Evolutionary conservation across 2,329 filamentous ascomycete genomes (phyloP), one percentile per base, ranked within the genome.

Genomic region (Sporothrix schenckii): DNA sequence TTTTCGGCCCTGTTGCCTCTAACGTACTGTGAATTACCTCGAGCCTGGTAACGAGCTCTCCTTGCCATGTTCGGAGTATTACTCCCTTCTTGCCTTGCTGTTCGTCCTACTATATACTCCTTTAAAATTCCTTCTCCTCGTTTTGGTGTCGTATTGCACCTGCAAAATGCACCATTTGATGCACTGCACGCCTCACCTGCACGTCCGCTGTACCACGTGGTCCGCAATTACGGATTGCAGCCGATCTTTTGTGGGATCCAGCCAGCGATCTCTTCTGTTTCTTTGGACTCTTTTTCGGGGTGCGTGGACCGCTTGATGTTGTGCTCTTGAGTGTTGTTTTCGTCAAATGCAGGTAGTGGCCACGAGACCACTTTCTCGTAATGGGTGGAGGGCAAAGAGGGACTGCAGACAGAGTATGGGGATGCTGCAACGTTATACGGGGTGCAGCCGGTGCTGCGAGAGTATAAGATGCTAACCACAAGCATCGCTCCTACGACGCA

Each of bases 281-380:
- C 44, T 49, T 19, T 49, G 16, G 13, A 16, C 16, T 49, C 14
- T 19, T 19, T 49, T 49, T 2, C 14, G 13, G 9, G 27, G n/a
- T 27, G 2, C 13, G 19, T 34, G 34, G 34, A 34, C 34, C 34
- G 34, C 21, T 49, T 49, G 2, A n/a, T 52, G 44, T 21, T 39
- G 4, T 54, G 34, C n/a, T n/a, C 49, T 52, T 10, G 16, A n/a
- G 6, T 34, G 34, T 5, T 34, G 34, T 3, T 53, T 30, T 27
- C 30, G 4, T 11, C 24, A 60, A 58, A 71, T 65, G 69, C 58
- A 71, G 56, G 39, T 68, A 68, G 14, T 71, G 69, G 6, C 34
- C 69, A 71, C 69, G 69, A 65, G 69, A 71, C 69, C 47, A n/a
- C 19, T 52, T 52, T 44, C 34, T 24, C 14, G 4, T 14, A 6